These are phyloP conservation scores for Zea mays DNA, from an alignment of 176 grass and related monocot genomes.

Conservation along the genomic window DNA sequence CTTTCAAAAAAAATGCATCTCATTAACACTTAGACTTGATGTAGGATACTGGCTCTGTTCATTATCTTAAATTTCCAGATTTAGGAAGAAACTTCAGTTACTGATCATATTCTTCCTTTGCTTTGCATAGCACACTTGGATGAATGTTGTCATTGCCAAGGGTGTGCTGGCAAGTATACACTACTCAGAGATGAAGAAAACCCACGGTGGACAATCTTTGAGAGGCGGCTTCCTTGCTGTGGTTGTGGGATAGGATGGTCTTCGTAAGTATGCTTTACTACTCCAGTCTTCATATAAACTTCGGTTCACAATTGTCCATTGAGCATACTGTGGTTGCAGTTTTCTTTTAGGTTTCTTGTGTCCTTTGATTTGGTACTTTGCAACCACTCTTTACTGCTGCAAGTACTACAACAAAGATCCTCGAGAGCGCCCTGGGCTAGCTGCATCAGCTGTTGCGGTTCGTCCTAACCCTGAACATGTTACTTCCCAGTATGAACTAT, in stretches of 20 bases:
- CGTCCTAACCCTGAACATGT: slow-evolving; percentile 31
- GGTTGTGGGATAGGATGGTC: slow-evolving; percentile 98
- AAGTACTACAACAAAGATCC: slow-evolving; percentile 90
- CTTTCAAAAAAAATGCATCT: background rate
- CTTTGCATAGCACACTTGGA: slow-evolving; percentile 43
- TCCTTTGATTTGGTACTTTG: slow-evolving; percentile 82
- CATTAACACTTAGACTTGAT: background rate
- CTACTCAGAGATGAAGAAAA: slow-evolving; percentile 85
- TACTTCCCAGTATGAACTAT: slow-evolving; percentile 2
- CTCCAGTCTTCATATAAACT: background rate
- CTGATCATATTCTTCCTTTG: slow-evolving; percentile 17
- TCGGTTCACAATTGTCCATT: slow-evolving; percentile 23
- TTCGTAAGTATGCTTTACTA: slow-evolving; percentile 59
- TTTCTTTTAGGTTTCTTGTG: slow-evolving; percentile 96
- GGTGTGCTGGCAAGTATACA: slow-evolving; percentile 59
- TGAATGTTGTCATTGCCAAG: slow-evolving; percentile 57
- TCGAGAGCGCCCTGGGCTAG: slow-evolving; percentile 85
- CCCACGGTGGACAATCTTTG: slow-evolving; percentile 74
- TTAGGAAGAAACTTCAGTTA: background rate
- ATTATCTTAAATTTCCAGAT: slow-evolving; percentile 2
- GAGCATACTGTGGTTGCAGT: slow-evolving; percentile 46
- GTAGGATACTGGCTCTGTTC: background rate
- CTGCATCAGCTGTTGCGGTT: slow-evolving; percentile 80
- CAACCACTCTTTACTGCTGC: slow-evolving; percentile 65
- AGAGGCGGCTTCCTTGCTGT: slow-evolving; percentile 77